Conservation (phyloP, 306 rosid species). For the Begonia peltatifolia region DNA sequence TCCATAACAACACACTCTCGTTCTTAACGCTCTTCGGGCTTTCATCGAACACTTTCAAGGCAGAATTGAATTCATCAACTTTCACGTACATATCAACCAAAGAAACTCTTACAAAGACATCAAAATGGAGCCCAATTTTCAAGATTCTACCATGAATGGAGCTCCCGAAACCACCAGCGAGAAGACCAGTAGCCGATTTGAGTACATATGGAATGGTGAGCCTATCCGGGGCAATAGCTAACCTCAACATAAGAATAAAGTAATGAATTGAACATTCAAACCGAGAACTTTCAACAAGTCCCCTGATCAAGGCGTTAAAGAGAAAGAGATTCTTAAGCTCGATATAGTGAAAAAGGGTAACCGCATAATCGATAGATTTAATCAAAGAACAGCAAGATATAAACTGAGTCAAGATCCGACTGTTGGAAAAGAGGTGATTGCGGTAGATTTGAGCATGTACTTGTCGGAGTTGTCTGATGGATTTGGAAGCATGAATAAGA, state of each 20-base stretch:
- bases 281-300: slow-evolving; percentile 11
- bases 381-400: slow-evolving; percentile 12
- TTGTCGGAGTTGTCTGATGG: slow-evolving; percentile 4
- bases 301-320: slow-evolving; percentile 17
- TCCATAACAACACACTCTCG: slow-evolving; percentile 14
- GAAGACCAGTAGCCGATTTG: slow-evolving; percentile 14
- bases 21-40: slow-evolving; percentile 9
- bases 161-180: slow-evolving; percentile 5
- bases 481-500: slow-evolving; percentile 12
- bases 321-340: slow-evolving; percentile 11
- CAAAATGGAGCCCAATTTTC: slow-evolving; percentile 14
- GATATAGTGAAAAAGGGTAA: slow-evolving; percentile 10
- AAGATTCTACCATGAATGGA: slow-evolving; percentile 9
- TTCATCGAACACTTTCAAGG: slow-evolving; percentile 15
- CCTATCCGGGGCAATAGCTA: slow-evolving; percentile 8
- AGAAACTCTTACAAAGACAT: slow-evolving; percentile 15
- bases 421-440: slow-evolving; percentile 7
- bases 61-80: slow-evolving; percentile 10
- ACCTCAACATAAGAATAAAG: slow-evolving; percentile 11
- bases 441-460: slow-evolving; percentile 9
- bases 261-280: slow-evolving; percentile 9
- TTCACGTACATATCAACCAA: slow-evolving; percentile 16
- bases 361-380: slow-evolving; percentile 13
- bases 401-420: slow-evolving; percentile 14
- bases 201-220: slow-evolving; percentile 16